phyloP scores from a whole-genome alignment of 2,329 filamentous ascomycete species.

The Xylaria arbuscula region DNA sequence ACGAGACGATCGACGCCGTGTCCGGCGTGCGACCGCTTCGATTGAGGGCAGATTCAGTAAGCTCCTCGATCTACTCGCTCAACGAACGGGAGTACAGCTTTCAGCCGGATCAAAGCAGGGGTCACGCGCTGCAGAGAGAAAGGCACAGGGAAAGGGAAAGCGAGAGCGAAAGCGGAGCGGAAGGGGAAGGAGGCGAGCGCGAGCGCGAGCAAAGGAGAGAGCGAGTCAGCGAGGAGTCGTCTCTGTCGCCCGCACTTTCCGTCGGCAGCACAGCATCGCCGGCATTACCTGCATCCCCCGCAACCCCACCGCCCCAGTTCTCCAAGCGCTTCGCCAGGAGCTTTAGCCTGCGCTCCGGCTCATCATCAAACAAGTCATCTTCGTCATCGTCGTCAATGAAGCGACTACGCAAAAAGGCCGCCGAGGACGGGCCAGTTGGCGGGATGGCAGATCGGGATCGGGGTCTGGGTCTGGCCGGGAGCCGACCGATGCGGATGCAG shows the following conservation, averaged over 20 bases:
- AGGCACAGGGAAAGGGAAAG: background rate
- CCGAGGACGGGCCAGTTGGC: slow-evolving; percentile 16
- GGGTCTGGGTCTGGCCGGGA: slow-evolving; percentile 5
- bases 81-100: slow-evolving; percentile 39
- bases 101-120: slow-evolving; percentile 12
- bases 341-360: slow-evolving; percentile 46
- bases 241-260: slow-evolving; percentile 46
- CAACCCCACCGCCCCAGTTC: slow-evolving; percentile 47
- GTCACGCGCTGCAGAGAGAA: slow-evolving; percentile 3
- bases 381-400: slow-evolving; percentile 40
- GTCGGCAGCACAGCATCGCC: slow-evolving; percentile 44
- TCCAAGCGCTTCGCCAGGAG: slow-evolving; percentile 46
- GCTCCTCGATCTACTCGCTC: slow-evolving; percentile 50
- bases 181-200: background rate
- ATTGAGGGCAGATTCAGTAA: slow-evolving; percentile 45
- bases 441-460: background rate
- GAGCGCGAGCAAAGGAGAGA: background rate
- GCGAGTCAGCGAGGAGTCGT: slow-evolving; percentile 42
- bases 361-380: slow-evolving; percentile 37
- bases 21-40: slow-evolving; percentile 45
- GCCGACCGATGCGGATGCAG: slow-evolving; percentile 2
- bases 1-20: slow-evolving; percentile 44
- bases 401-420: slow-evolving; percentile 46
- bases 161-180: background rate
- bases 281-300: slow-evolving; percentile 43